Evolutionary conservation across 768 basidiomycete genomes (phyloP), one percentile per base, ranked within the genome.

Genomic region (Pisolithus tinctorius): DNA sequence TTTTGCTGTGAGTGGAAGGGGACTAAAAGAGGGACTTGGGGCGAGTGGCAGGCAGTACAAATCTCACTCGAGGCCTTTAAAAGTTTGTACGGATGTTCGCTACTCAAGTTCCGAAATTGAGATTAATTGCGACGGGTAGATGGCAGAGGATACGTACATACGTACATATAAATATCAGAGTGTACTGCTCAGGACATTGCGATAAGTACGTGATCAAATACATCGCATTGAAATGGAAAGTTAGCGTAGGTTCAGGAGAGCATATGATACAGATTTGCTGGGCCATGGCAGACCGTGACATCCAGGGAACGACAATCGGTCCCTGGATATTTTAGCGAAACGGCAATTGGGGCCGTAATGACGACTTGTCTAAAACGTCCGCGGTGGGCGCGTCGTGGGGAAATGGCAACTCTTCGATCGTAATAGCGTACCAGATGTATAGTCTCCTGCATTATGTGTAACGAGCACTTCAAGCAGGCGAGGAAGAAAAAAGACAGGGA

Each of bases 151-250:
- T 13, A 29, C 27, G 27, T 29, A 29, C 7, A 34, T 34, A 34
- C 34, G 34, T 34, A 54, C 20, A 20, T 20, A 20, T 31, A 51
- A 46, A 40, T 51, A 30, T n/a, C 13, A 20, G 20, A 20, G 20
- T 14, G 23, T 29, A 43, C 46, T 34, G 43, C 16, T 40, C n/a
- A 29, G 20, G 31, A 30, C 50, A 38, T 49, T 14, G 64, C 52
- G 51, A 61, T 59, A 51, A 54, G 60, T 65, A 65, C 63, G 63
- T 66, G 56, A 65, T 63, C 29, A 9, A n/a, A 31, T 38, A 27
- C 20, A 20, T 20, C 20, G 14, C 27, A 30, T 45, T 6, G 42
- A 43, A 25, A 43, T 26, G 25, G 37, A 41, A 30, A 50, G 60
- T 51, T 54, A 6, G 41, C 36, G 50, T 41, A 49, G 63, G 61